Evolutionary conservation across 305 asterid species (phyloP), one percentile per base, ranked within the genome.

Genomic region (Galium porrigens): DNA sequence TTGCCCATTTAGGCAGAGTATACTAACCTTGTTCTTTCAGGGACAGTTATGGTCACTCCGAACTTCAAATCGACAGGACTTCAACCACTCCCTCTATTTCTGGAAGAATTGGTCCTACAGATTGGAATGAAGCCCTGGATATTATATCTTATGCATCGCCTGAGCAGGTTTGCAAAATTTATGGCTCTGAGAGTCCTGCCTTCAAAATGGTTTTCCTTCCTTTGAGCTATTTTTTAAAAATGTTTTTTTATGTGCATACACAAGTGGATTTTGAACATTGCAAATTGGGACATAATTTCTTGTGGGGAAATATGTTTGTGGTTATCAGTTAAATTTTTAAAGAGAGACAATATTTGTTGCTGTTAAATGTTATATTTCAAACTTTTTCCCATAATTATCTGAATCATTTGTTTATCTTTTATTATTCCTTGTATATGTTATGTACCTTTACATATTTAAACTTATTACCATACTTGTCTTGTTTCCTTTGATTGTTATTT

Each of bases 41-140:
- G 89, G 97, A 94, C 76, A 86, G 67, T 72, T 83, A 74, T 72
- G 84, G 71, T 63, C 91, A 75, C 62, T 60, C 89, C 51, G 97
- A 88, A 78, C 80, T 74, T 75, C 88, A 76, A 65, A 65, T 77
- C 63, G 99, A 90, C 65, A 82, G 89, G 72, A 72, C 76, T 68
- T 81, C 86, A 49, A 75, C 78, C 56, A 70, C 84, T 62, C 81
- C 73, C 74, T 32, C 85, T 48, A 74, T 81, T 79, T 74, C 89
- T 72, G 85, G 84, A 41, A 57, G 77, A 70, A 70, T 83, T 75
- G 95, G 96, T 42, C 89, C 95, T 54, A 79, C 90, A 0, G 92
- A 87, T 79, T 94, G 97, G 99, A 88, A 86, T 72, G 99, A 88
- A 78, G 96, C 99, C 73, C 75, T 90, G 78, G 94, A 87, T 76